Percentiles rank a stretch among this genome's conserved stretches.
These are phyloP conservation scores for Lasiosphaeria hispida DNA, from an alignment of 495 filamentous ascomycete species.

Conservation along the genomic window DNA sequence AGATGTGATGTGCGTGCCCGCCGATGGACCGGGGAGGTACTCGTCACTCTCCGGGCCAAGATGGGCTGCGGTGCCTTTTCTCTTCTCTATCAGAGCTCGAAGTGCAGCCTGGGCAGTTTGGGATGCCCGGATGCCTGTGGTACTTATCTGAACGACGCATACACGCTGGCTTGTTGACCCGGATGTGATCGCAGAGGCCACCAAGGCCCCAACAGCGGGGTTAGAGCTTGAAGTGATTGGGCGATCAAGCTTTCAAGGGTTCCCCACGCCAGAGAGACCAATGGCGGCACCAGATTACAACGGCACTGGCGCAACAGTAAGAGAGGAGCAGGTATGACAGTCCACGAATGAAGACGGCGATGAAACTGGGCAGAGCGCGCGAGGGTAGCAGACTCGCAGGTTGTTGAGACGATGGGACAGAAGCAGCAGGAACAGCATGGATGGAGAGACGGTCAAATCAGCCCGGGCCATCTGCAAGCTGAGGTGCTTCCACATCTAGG, in stretches of 20 bases:
- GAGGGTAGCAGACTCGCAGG: background rate
- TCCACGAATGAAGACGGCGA: constrained; percentile 6
- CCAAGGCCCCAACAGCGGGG: constrained; percentile 35
- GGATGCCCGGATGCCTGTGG: constrained; percentile 10
- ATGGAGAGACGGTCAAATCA: constrained; percentile 1
- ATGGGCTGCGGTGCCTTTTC: background rate
- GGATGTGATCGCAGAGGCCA: constrained; percentile 22
- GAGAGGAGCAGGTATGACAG: background rate
- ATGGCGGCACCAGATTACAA: constrained; percentile 27
- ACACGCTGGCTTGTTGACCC: constrained; percentile 8
- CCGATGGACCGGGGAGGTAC: background rate
- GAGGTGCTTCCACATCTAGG: background rate
- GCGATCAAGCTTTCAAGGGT: constrained; percentile 27
- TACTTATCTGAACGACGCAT: constrained; percentile 18
- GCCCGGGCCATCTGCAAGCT: constrained; percentile 10
- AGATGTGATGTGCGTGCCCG: background rate
- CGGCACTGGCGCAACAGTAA: constrained; percentile 10
- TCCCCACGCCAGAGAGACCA: constrained; percentile 34
- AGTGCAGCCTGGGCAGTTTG: background rate
- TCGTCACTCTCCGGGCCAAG: background rate
- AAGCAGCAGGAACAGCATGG: background rate
- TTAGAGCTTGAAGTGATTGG: constrained; percentile 30
- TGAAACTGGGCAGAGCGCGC: constrained; percentile 16
- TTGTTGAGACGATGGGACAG: constrained; percentile 5
- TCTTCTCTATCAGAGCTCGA: background rate